A percentile compares a stretch with the other conserved stretches of the same genome.
Evolutionary conservation across 768 basidiomycete genomes (phyloP).

Genomic region (Neoboletus magnificus): DNA sequence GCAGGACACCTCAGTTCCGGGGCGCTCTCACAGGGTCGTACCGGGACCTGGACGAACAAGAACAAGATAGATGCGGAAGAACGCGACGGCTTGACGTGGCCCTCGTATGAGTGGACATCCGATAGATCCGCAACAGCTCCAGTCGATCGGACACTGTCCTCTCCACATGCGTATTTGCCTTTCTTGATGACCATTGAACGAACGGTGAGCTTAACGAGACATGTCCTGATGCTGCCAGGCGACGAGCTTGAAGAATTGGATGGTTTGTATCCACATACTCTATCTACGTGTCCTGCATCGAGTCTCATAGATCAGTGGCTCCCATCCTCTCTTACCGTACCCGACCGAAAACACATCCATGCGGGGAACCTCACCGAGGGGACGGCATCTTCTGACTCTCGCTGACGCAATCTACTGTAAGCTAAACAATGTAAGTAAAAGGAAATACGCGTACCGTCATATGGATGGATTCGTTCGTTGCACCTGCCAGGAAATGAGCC

Average conservation of each 20-base stretch:
- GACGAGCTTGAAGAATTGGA: background rate
- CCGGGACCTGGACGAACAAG: background rate
- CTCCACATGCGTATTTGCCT: too few relatives aligned
- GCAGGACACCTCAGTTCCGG: background rate
- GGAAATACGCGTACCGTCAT: background rate
- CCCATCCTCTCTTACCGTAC: too few relatives aligned
- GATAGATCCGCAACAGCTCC: too few relatives aligned
- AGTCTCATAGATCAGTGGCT: too few relatives aligned
- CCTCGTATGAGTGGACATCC: too few relatives aligned
- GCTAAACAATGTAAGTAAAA: too few relatives aligned
- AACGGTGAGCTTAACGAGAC: too few relatives aligned
- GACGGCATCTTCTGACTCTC: background rate
- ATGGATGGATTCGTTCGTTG: background rate
- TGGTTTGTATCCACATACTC: background rate
- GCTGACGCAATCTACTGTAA: background rate
- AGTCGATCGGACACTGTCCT: background rate
- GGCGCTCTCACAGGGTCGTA: background rate
- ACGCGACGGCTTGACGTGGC: too few relatives aligned
- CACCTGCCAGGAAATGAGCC: background rate
- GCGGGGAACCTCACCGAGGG: background rate
- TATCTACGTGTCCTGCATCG: too few relatives aligned
- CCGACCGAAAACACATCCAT: background rate
- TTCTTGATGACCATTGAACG: background rate
- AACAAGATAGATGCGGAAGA: background rate
- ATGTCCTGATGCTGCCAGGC: too few relatives aligned